phyloP scores from a whole-genome alignment of 169 alveolate species.

The Eimeria acervulina region DNA sequence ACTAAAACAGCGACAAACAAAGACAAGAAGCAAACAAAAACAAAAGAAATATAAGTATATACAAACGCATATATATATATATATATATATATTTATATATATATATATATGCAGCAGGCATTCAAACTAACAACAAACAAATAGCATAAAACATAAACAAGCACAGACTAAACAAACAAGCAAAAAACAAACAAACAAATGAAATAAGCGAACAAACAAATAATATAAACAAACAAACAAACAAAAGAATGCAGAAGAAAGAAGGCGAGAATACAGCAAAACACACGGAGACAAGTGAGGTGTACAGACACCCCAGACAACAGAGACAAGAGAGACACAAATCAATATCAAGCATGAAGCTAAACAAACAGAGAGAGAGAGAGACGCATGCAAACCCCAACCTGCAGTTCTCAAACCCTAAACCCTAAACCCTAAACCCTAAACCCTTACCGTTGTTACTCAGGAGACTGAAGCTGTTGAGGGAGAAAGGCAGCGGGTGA shows the following conservation, averaged over 20 bases:
- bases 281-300: neutral
- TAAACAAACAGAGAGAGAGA: neutral
- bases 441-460: slow-evolving; percentile 33
- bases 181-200: neutral
- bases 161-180: no score
- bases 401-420: neutral
- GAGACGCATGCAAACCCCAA: neutral
- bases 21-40: no score
- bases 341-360: no score
- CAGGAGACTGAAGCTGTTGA: slow-evolving; percentile 34
- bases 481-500: slow-evolving; percentile 65
- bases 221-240: neutral
- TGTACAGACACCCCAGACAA: no score
- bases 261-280: neutral
- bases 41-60: no score
- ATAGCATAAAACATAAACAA: neutral
- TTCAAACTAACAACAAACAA: neutral
- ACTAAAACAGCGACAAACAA: no score
- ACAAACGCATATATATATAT: no score
- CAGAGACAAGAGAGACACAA: no score
- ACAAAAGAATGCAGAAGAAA: neutral
- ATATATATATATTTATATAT: no score
- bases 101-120: neutral
- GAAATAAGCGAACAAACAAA: neutral
- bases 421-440: neutral